Base-by-base conservation (phyloP, 2,329 filamentous ascomycete genomes). In the Cladophialophora chaetospira region DNA sequence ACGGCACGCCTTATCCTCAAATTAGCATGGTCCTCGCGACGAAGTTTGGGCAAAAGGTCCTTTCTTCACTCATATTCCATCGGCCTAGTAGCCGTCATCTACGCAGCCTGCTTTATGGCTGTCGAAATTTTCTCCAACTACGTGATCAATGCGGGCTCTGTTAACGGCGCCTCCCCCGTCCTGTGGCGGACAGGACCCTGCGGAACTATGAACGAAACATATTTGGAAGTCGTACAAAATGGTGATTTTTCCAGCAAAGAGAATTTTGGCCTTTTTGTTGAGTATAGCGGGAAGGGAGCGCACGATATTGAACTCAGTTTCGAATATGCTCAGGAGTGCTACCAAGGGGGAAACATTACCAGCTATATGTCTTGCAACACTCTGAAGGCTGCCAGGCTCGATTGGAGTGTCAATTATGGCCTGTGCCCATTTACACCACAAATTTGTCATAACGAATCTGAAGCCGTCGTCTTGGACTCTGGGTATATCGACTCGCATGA, bases 401-500 rank as follows among this genome's bases (percentile, higher is more conserved):
- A 11, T 15, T 56, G 45, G 52, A 28, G 11, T 13, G 48, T 25
- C 9, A n/a, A 3, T 5, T 38, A 47, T 17, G 50, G 50, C 33
- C 29, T 25, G 5, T 63, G 60, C 40, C 60, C 60, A 11, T 63
- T 63, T 31, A 35, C 42, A 28, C 5, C 38, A 21, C 29, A 51
- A n/a, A 3, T 58, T n/a, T 62, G 62, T 46, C 60, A 51, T 17
- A 48, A 58, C 15, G 17, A 44, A 3, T 42, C 57, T 9, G 23
- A 47, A 11, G 38, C 35, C n/a, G 17, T 64, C 35, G 52, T 62
- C 11, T 23, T 61, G 17, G 62, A 63, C n/a, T 63, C 62, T 1
- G 62, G 52, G 13, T 10, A 53, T 6, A 61, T 64, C 19, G 57
- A 64, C 33, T 63, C 62, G 11, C 57, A 63, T 42, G 26, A 54